Evolutionary conservation across 495 filamentous ascomycete species (phyloP), one percentile per base, ranked within the genome.

Genomic region (Margaritispora aquatica): DNA sequence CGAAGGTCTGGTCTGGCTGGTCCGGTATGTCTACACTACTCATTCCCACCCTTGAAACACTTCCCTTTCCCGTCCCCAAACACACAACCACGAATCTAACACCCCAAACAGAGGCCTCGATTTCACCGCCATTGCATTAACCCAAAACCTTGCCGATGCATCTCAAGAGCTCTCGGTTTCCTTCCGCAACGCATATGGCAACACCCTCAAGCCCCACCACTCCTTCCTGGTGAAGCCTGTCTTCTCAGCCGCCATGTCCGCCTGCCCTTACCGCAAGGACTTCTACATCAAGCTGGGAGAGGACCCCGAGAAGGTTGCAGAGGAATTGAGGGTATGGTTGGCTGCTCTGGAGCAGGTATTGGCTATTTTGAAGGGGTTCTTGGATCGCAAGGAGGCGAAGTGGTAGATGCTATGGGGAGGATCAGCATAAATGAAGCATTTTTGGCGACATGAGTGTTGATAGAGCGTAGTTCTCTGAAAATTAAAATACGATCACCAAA

Each of bases 191-290:
- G 89, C 94, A 61, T 98, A 97, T 76, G 81, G 76, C 66, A 74
- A 71, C 57, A 95, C 93, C 55, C 88, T 98, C 66, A 96, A 93
- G 76, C 88, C 84, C 26, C 87, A 96, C 77, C 94, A 98, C 80
- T 82, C 77, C 64, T 87, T 94, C 72, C 50, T 97, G 27, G 76
- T 96, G 50, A 96, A 92, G 77, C 88, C 89, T 57, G 78, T 96
- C 64, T 97, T 97, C 80, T 86, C 80, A 63, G 85, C 90, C 56
- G 94, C 95, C 63, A 96, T 97, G 90, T 80, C 81, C 60, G 92
- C 90, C 9, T 92, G 88, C 64, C 94, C 95, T 1, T 96, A 96
- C 79, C 84, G 92, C 44, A 89, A 88, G 62, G 87, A 89, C 67
- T 97, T 97, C 69, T 96, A 96, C 68, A 68, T 66, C 51, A 97